These are phyloP conservation scores for Penicillium steckii DNA, from an alignment of 495 filamentous ascomycete species.

Conservation along the genomic window DNA sequence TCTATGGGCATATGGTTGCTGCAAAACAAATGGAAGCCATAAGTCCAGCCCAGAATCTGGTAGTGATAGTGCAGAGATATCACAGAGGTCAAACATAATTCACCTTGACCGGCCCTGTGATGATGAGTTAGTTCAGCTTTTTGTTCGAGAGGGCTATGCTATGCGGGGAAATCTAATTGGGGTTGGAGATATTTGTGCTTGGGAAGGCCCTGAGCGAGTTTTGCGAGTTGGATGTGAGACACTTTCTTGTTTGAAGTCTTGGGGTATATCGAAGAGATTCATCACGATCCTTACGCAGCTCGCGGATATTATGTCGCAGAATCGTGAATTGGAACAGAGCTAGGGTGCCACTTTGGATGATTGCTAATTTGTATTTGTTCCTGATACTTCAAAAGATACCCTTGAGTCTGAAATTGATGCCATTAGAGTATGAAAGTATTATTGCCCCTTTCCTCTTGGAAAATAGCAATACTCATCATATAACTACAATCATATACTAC, in stretches of 20 bases:
- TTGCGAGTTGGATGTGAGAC: constrained; percentile 43
- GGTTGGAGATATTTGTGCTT: constrained; percentile 48
- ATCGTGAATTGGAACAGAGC: constrained; percentile 3
- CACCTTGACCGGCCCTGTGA: constrained; percentile 53
- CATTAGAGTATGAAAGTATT: no score
- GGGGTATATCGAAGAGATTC: constrained; percentile 38
- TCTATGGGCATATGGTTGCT: constrained; percentile 53
- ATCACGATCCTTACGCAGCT: constrained; percentile 31
- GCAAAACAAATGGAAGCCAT: constrained; percentile 16
- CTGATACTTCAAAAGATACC: not conserved
- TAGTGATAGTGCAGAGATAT: constrained; percentile 1
- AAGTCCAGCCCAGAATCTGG: constrained; percentile 10
- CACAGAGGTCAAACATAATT: constrained; percentile 36
- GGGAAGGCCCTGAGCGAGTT: constrained; percentile 40
- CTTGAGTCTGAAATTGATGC: not conserved
- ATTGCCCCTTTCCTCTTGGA: no score
- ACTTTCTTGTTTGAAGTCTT: constrained; percentile 34
- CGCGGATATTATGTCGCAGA: constrained; percentile 20
- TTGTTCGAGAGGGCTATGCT: constrained; percentile 45
- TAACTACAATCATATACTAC: not conserved
- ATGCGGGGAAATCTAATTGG: constrained; percentile 50
- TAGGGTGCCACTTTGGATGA: not conserved
- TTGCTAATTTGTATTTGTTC: constrained; percentile 1
- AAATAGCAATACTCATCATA: no score
- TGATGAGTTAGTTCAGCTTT: constrained; percentile 54